These are phyloP conservation scores for Eucalyptus pumila DNA, from an alignment of 345 rosid species.

Conservation along the genomic window DNA sequence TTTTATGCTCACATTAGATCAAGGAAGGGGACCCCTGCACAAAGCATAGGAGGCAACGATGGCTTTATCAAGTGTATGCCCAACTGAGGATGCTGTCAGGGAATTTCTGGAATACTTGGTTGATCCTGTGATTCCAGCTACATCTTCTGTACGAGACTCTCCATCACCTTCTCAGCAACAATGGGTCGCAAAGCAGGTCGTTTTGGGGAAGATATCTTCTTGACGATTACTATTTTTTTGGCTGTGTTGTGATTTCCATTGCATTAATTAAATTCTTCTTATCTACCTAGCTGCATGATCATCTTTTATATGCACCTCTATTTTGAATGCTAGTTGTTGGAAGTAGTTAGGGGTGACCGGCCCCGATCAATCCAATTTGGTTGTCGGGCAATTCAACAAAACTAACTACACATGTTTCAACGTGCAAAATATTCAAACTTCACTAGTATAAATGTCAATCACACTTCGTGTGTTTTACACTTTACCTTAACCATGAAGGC, in stretches of 20 bases:
- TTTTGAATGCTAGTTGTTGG: background rate
- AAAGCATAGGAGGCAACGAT: background rate
- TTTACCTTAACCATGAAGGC: too few species aligned
- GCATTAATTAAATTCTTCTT: background rate
- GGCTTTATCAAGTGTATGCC: slow-evolving; percentile 28
- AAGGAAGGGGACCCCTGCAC: background rate
- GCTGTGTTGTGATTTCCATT: background rate
- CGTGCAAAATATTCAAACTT: too few species aligned
- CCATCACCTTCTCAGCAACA: slow-evolving; percentile 29
- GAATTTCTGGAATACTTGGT: slow-evolving; percentile 44
- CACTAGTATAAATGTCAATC: too few species aligned
- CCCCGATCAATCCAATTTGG: too few species aligned
- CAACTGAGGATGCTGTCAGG: slow-evolving; percentile 54
- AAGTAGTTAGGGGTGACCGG: too few species aligned
- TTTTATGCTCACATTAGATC: background rate
- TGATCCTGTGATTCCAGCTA: slow-evolving; percentile 54
- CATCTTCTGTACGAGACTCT: slow-evolving; percentile 4
- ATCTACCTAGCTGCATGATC: background rate
- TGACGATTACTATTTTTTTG: background rate
- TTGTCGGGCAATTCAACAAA: too few species aligned
- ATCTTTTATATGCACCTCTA: background rate
- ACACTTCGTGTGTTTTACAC: too few species aligned
- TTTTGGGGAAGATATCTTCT: background rate
- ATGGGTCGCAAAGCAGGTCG: slow-evolving; percentile 66
- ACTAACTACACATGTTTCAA: too few species aligned